phyloP scores from a whole-genome alignment of 768 basidiomycete species.

The Boletales sp. region DNA sequence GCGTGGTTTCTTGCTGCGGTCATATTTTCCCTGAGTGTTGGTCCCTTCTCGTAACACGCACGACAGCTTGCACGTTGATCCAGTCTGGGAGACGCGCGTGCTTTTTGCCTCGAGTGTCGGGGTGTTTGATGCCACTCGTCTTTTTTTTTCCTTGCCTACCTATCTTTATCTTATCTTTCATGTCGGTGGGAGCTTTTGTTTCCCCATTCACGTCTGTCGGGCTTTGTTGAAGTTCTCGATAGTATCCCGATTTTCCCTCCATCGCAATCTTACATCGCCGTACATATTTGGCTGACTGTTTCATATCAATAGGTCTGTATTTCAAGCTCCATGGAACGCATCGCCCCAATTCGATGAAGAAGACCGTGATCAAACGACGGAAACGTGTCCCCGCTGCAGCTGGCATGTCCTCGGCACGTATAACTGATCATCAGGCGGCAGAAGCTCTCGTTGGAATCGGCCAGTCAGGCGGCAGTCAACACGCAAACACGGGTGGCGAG shows the following conservation, averaged over 20 bases:
- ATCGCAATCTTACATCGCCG: not conserved
- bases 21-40: slow-evolving; percentile 1
- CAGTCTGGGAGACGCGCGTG: slow-evolving; percentile 17
- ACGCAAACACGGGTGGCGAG: slow-evolving; percentile 34
- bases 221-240: not conserved
- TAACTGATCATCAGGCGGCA: slow-evolving; percentile 85
- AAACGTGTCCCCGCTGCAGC: slow-evolving; percentile 93
- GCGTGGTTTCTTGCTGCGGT: slow-evolving; percentile 20
- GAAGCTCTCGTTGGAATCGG: slow-evolving; percentile 86
- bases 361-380: slow-evolving; percentile 96
- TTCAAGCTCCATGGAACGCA: slow-evolving; percentile 98
- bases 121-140: slow-evolving; percentile 17
- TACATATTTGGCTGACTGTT: slow-evolving; percentile 11
- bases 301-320: slow-evolving; percentile 70
- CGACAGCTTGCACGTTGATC: slow-evolving; percentile 20
- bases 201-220: slow-evolving; percentile 13
- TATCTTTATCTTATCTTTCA: slow-evolving; percentile 26
- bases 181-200: slow-evolving; percentile 2
- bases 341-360: slow-evolving; percentile 98
- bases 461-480: slow-evolving; percentile 39
- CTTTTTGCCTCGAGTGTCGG: slow-evolving; percentile 17
- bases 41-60: slow-evolving; percentile 20
- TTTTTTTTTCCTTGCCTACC: slow-evolving; percentile 6
- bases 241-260: not conserved
- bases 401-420: slow-evolving; percentile 41